Evolutionary conservation across 495 filamentous ascomycete genomes (phyloP).

Genomic region (Hypoxylon lienhwacheense): DNA sequence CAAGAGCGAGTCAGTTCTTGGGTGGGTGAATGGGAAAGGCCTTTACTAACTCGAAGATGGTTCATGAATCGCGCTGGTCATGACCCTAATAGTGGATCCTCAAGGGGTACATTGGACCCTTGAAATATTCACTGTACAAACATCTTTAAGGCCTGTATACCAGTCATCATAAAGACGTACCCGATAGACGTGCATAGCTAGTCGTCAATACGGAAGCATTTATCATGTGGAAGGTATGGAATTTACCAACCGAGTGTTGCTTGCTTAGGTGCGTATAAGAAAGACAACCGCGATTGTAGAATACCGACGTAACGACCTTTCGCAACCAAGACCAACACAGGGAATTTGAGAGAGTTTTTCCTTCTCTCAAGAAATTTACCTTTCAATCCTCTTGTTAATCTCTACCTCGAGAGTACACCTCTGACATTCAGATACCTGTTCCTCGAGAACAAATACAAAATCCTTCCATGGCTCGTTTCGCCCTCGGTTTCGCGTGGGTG

Average conservation of each 20-base stretch:
- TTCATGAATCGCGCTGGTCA: slow-evolving; percentile 17
- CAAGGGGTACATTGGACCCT: background rate
- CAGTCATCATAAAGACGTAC: slow-evolving; percentile 8
- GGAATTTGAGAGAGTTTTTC: background rate
- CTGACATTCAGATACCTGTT: no score
- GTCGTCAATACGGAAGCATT: slow-evolving; percentile 1
- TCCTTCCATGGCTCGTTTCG: slow-evolving; percentile 14
- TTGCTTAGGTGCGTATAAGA: no score
- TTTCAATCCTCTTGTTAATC: background rate
- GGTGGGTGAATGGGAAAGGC: background rate
- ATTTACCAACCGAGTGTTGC: background rate
- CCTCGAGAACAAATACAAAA: background rate
- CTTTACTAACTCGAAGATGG: slow-evolving; percentile 3
- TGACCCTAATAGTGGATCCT: background rate
- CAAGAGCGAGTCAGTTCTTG: slow-evolving; percentile 11
- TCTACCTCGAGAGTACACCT: background rate
- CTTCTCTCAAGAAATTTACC: background rate
- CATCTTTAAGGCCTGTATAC: slow-evolving; percentile 8
- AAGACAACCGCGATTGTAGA: no score
- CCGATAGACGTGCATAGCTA: slow-evolving; percentile 4
- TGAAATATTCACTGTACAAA: background rate
- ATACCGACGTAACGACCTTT: no score
- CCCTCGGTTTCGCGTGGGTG: background rate
- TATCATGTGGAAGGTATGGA: slow-evolving; percentile 3
- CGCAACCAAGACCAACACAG: no score